Evolutionary conservation across 805 yeast genomes (phyloP).

Genomic region (Metschnikowia lunata): DNA sequence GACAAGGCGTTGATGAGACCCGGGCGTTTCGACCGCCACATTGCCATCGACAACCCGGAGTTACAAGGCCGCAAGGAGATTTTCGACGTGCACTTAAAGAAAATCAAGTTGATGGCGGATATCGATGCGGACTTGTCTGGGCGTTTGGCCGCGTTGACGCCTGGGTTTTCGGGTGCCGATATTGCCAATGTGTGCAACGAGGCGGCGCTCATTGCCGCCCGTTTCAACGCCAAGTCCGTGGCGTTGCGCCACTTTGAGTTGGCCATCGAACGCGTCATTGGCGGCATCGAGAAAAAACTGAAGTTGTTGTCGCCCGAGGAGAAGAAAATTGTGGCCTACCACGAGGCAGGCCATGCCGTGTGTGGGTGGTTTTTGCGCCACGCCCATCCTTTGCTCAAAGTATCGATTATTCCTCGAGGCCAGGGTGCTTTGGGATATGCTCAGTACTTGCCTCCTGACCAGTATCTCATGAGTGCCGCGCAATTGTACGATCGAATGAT

Average conservation of each 20-base stretch:
- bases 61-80: conserved; percentile 92
- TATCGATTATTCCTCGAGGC: conserved; percentile 94
- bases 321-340: conserved; percentile 88
- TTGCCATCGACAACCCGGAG: conserved; percentile 88
- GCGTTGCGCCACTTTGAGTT: conserved; percentile 82
- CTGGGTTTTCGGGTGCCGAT: conserved; percentile 98
- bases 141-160: conserved; percentile 89
- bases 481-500: conserved; percentile 89
- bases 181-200: conserved; percentile 96
- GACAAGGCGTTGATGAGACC: conserved; percentile 94
- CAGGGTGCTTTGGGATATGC: conserved; percentile 98
- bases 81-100: conserved; percentile 77
- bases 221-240: conserved; percentile 62
- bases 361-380: conserved; percentile 95
- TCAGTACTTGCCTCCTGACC: conserved; percentile 92
- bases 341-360: conserved; percentile 98
- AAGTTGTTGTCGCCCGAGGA: conserved; percentile 84
- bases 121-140: conserved; percentile 60
- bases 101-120: conserved; percentile 53
- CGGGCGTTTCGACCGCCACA: conserved; percentile 95
- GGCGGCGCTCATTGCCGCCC: conserved; percentile 95
- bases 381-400: conserved; percentile 93
- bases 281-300: conserved; percentile 92
- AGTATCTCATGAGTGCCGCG: conserved; percentile 67
- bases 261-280: conserved; percentile 96